A percentile compares a stretch with the other conserved stretches of the same genome.
Conservation (phyloP, 352 stramenopile genomes). For the Globisporangium takayamanum region DNA sequence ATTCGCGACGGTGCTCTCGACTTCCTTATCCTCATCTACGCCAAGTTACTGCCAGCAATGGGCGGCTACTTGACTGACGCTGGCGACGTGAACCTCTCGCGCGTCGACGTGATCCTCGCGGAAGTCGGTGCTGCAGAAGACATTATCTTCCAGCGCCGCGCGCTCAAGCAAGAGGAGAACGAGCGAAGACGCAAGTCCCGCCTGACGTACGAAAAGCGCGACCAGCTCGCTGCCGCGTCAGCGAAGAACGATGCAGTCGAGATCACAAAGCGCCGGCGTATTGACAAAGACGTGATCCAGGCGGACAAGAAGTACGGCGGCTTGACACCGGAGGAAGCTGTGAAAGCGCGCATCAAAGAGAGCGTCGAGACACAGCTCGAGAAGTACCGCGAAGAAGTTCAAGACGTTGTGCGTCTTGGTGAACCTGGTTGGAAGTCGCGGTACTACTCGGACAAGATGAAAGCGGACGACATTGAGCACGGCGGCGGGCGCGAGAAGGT, state of each 20-base stretch:
- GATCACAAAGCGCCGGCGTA: conserved; percentile 71
- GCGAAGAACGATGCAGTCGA: conserved; percentile 69
- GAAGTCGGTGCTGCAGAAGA: conserved; percentile 96
- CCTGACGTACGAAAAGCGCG: conserved; percentile 62
- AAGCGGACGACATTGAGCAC: conserved; percentile 79
- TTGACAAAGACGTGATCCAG: conserved; percentile 58
- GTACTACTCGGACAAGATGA: conserved; percentile 87
- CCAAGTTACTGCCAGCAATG: conserved; percentile 68
- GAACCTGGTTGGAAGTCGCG: conserved; percentile 96
- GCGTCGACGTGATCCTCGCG: conserved; percentile 94
- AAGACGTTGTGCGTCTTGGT: conserved; percentile 93
- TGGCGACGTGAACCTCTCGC: conserved; percentile 91
- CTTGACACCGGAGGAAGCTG: conserved; percentile 53
- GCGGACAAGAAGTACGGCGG: conserved; percentile 67
- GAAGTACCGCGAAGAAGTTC: conserved; percentile 76
- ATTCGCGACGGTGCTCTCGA: conserved; percentile 98
- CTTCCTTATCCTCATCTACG: conserved; percentile 98
- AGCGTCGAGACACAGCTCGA: conserved; percentile 70
- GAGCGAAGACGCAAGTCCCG: conserved; percentile 60
- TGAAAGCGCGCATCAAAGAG: conserved; percentile 81
- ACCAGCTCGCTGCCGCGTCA: conserved; percentile 50
- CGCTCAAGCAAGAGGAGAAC: conserved; percentile 81
- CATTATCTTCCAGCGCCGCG: conserved; percentile 89
- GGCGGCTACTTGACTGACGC: conserved; percentile 95
- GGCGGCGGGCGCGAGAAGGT: conserved; percentile 87